Conservation (phyloP, 495 filamentous ascomycete species). For the Aspergillus funiculosus region DNA sequence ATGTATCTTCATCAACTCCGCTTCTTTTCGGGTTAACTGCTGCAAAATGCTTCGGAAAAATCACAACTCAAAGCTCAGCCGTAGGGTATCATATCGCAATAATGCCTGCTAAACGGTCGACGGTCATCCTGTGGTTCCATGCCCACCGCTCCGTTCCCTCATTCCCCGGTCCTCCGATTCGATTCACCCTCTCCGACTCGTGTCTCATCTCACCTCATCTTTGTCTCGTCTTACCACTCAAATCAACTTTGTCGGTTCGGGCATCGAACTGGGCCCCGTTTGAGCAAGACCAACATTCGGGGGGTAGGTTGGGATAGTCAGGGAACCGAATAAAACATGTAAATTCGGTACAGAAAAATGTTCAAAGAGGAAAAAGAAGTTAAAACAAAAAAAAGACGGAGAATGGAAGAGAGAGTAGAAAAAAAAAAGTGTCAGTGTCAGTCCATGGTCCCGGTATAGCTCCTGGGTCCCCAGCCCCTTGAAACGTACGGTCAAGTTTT, state of each 20-base stretch:
- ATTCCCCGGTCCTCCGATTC: not conserved
- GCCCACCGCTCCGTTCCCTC: slow-evolving; percentile 3
- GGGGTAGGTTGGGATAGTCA: slow-evolving; percentile 2
- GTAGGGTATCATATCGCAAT: slow-evolving; percentile 50
- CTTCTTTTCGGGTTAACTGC: slow-evolving; percentile 16
- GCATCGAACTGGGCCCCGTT: not conserved
- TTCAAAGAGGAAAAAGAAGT: slow-evolving; percentile 7
- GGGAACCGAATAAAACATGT: slow-evolving; percentile 17
- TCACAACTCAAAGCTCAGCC: slow-evolving; percentile 37
- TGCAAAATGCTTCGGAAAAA: slow-evolving; percentile 28
- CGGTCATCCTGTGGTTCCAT: slow-evolving; percentile 31
- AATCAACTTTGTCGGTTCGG: too few species aligned
- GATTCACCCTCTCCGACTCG: not conserved
- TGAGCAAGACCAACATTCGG: slow-evolving; percentile 2
- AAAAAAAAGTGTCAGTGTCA: slow-evolving; percentile 7
- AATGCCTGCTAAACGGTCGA: slow-evolving; percentile 46
- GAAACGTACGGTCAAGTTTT: slow-evolving; percentile 16
- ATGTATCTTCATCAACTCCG: slow-evolving; percentile 11
- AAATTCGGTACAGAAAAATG: too few species aligned
- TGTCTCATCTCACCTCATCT: not conserved
- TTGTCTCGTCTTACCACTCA: not conserved
- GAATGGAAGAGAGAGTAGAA: slow-evolving; percentile 5
- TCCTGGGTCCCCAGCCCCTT: slow-evolving; percentile 11
- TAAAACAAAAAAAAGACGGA: slow-evolving; percentile 4
- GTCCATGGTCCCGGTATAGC: slow-evolving; percentile 12